phyloP scores from a whole-genome alignment of 139 green algal species.

The Deuterostichococcus epilithicus region DNA sequence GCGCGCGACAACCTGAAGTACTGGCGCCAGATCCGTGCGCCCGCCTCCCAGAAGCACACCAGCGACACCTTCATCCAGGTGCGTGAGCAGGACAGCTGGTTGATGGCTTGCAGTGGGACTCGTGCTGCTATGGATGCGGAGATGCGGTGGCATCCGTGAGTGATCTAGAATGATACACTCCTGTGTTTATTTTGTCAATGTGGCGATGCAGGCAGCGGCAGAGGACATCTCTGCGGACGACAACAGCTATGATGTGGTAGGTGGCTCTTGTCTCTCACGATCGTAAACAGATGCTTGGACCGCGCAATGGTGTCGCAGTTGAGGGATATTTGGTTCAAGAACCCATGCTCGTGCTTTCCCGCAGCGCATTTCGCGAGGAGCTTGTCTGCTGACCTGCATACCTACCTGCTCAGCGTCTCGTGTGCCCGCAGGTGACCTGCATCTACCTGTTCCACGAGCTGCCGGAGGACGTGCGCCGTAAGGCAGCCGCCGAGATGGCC shows the following conservation, averaged over 20 bases:
- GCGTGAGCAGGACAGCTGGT: background rate
- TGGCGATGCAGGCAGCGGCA: slow-evolving; percentile 45
- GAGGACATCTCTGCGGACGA: slow-evolving; percentile 63
- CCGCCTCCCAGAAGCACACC: background rate
- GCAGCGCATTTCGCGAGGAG: too few species aligned
- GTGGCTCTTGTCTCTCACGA: background rate
- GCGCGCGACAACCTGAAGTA: slow-evolving; percentile 59
- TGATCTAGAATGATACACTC: slow-evolving; percentile 9
- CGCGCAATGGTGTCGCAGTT: too few species aligned
- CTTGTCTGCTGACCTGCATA: background rate
- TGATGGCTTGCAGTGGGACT: background rate
- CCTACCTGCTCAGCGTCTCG: background rate
- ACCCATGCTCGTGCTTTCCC: background rate
- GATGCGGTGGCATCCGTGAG: too few species aligned
- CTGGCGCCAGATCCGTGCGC: slow-evolving; percentile 46
- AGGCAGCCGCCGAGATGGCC: slow-evolving; percentile 58
- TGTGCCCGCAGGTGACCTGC: slow-evolving; percentile 35
- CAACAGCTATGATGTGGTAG: slow-evolving; percentile 57
- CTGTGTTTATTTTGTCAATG: background rate
- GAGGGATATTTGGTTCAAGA: background rate
- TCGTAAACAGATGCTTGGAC: background rate
- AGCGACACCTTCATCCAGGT: background rate
- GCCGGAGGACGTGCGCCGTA: slow-evolving; percentile 39
- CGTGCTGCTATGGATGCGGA: too few species aligned
- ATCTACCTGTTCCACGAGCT: slow-evolving; percentile 90